Evolutionary conservation across 495 filamentous ascomycete genomes (phyloP).

Genomic region (Cairneyella variabilis): DNA sequence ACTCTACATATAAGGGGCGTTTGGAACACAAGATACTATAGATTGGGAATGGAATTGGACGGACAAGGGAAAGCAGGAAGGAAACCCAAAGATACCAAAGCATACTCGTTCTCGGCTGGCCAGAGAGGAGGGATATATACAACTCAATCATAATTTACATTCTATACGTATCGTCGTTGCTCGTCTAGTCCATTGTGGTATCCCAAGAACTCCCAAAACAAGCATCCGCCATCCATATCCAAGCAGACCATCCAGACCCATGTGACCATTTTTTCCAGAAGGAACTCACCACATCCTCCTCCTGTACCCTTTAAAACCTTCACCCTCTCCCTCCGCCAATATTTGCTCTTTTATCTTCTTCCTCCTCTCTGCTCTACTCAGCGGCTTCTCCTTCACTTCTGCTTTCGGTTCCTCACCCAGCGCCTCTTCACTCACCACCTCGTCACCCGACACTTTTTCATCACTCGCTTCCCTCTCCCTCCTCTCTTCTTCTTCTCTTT

Average conservation of each 20-base stretch:
- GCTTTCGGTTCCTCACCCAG: not conserved
- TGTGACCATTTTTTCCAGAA: not conserved
- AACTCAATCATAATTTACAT: no score
- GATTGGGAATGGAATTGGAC: not conserved
- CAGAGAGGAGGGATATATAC: no score
- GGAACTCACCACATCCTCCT: slow-evolving; percentile 41
- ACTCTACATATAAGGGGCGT: not conserved
- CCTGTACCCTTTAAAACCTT: slow-evolving; percentile 40
- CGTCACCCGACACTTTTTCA: not conserved
- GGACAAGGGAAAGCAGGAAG: not conserved
- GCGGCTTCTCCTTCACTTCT: slow-evolving; percentile 19
- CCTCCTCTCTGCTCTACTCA: slow-evolving; percentile 46
- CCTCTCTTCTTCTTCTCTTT: slow-evolving; percentile 14
- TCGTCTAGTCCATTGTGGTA: no score
- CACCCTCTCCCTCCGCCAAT: slow-evolving; percentile 35
- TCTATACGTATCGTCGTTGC: no score
- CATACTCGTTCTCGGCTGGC: not conserved
- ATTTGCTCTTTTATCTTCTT: slow-evolving; percentile 49
- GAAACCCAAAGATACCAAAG: not conserved
- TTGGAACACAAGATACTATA: not conserved
- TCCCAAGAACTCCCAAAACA: no score
- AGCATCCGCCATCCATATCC: no score
- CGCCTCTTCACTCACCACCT: not conserved
- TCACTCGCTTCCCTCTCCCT: no score
- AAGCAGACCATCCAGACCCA: not conserved